phyloP scores from a whole-genome alignment of 306 rosid species.

The Biancaea sappan region DNA sequence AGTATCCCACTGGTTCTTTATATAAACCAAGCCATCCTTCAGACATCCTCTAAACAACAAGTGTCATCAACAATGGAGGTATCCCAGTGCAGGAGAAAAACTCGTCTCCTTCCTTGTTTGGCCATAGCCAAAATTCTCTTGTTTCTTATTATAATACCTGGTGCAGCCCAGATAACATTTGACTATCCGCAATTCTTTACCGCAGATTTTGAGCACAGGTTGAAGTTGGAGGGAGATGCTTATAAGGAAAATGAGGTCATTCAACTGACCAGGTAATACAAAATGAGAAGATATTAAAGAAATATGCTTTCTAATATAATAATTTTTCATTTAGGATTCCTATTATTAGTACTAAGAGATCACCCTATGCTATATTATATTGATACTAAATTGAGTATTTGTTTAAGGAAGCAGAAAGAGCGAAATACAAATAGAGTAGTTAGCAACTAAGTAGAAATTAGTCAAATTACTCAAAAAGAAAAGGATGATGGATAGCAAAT shows the following conservation, averaged over 20 bases:
- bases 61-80: not conserved
- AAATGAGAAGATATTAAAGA: not conserved
- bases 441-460: too few species aligned
- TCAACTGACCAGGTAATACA: conserved; percentile 14
- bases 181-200: not conserved
- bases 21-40: not conserved
- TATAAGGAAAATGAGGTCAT: conserved; percentile 11
- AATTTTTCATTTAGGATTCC: too few species aligned
- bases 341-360: not conserved
- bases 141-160: not conserved
- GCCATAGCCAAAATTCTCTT: not conserved
- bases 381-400: not conserved
- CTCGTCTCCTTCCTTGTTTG: not conserved
- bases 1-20: too few species aligned
- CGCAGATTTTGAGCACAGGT: not conserved
- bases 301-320: too few species aligned
- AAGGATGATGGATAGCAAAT: too few species aligned
- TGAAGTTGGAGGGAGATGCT: conserved; percentile 4
- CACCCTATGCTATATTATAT: too few species aligned
- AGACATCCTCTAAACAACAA: not conserved
- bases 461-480: too few species aligned
- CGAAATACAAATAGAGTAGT: too few species aligned
- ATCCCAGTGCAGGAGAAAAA: not conserved
- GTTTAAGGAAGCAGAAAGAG: too few species aligned
- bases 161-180: conserved; percentile 7